These are phyloP conservation scores for Neotropicomus parvogracilis DNA, from an alignment of 1,284 basidiomycete genomes.

Conservation along the genomic window DNA sequence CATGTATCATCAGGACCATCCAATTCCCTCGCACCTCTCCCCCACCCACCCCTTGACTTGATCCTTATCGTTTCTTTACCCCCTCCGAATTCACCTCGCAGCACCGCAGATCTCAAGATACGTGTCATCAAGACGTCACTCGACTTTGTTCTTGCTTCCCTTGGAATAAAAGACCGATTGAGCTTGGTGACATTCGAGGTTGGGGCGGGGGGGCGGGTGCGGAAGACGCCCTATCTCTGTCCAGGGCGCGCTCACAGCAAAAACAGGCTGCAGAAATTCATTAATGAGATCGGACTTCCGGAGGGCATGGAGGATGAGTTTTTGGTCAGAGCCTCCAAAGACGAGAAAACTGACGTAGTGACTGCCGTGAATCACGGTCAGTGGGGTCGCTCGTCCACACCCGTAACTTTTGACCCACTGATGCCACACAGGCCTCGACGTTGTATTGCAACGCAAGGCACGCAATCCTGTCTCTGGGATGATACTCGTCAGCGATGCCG, in stretches of 20 bases:
- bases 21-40: conserved; percentile 73
- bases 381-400: conserved; percentile 23
- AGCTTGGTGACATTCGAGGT: conserved; percentile 88
- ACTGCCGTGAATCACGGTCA: conserved; percentile 89
- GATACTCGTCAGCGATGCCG: conserved; percentile 88
- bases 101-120: conserved; percentile 78
- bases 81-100: conserved; percentile 63
- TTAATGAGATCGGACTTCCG: conserved; percentile 63
- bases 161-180: conserved; percentile 75
- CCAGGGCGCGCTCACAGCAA: conserved; percentile 69
- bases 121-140: conserved; percentile 83
- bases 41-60: conserved; percentile 87
- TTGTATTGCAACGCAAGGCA: conserved; percentile 88
- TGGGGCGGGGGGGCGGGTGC: conserved; percentile 71
- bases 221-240: conserved; percentile 86
- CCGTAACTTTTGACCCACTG: neutral
- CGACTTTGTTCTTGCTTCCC: conserved; percentile 76
- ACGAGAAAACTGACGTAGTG: conserved; percentile 94
- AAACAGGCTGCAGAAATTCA: conserved; percentile 68
- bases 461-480: conserved; percentile 89
- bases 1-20: conserved; percentile 72
- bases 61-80: conserved; percentile 90
- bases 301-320: conserved; percentile 64
- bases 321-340: conserved; percentile 69
- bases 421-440: conserved; percentile 68